A percentile compares a stretch with the other conserved stretches of the same genome.
Conservation (phyloP, 73 alveolate genomes). For the Loxodes magnus region DNA sequence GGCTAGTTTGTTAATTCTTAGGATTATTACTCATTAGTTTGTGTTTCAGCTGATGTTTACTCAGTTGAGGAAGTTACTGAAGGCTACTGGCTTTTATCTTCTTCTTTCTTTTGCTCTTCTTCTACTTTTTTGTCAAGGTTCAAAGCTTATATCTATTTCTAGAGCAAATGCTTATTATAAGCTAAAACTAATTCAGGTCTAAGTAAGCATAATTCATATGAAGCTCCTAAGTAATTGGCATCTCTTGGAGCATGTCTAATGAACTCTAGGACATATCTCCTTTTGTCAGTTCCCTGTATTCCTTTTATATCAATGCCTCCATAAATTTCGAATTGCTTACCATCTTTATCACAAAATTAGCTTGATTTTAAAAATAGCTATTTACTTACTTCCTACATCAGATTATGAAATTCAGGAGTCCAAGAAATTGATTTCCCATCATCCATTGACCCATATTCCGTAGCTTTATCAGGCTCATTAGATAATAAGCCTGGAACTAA, state of each 20-base stretch:
- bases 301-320: slow-evolving; percentile 85
- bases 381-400: slow-evolving; percentile 62
- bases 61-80: too few relatives aligned
- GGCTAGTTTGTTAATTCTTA: too few relatives aligned
- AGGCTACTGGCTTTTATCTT: too few relatives aligned
- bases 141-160: slow-evolving; percentile 25
- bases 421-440: slow-evolving; percentile 72
- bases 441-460: slow-evolving; percentile 81
- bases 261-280: slow-evolving; percentile 67
- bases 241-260: slow-evolving; percentile 82
- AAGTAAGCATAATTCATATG: slow-evolving; percentile 47
- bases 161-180: slow-evolving; percentile 45
- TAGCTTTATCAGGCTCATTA: slow-evolving; percentile 49
- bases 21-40: too few relatives aligned
- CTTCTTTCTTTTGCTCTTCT: slow-evolving; percentile 28
- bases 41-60: too few relatives aligned
- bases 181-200: slow-evolving; percentile 74
- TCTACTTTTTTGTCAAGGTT: slow-evolving; percentile 34
- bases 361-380: slow-evolving; percentile 38
- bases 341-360: slow-evolving; percentile 39
- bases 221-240: slow-evolving; percentile 59
- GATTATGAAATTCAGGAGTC: slow-evolving; percentile 48
- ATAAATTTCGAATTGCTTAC: slow-evolving; percentile 40
- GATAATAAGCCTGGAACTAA: slow-evolving; percentile 82
- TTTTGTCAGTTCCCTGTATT: slow-evolving; percentile 76